Base-by-base conservation (phyloP, 768 basidiomycete genomes). In the Hericium alpestre region DNA sequence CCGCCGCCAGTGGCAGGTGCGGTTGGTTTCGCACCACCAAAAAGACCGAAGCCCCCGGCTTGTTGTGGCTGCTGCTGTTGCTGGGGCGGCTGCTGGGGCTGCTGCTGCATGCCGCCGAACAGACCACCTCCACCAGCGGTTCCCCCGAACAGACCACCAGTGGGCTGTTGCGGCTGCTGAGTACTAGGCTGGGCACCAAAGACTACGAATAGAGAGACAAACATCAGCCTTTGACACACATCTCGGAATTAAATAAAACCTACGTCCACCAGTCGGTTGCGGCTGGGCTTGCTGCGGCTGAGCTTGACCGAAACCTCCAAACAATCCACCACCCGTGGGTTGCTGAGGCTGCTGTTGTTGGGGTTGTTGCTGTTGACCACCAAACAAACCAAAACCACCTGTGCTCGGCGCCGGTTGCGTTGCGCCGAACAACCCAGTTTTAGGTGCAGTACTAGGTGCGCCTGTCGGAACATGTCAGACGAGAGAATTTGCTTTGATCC, bases 201-300 rank as follows among this genome's bases (percentile, higher is more conserved):
- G 10, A 54, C 54, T 54, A 20, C 3, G 32, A 15, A 27, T 4
- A 9, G 4, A 22, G 15, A 15, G 4, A 43, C 10, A 8, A 22
- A 20, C 12, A 15, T 39, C 12, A 22, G 41, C 40, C 11, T 16
- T 9, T 10, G 12, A 25, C 32, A 39, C 41, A 54, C 16, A 54
- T 41, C 41, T 9, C 10, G 32, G 23, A 27, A 2, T 4, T 20
- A 13, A 12, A 15, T 2, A 43, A 9, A 3, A 53, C 54, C 18
- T 43, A 54, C 54, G 38, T 41, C 54, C 54, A 16, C 54, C 54
- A 22, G 27, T 20, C 61, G 53, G 66, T 61, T 61, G 54, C 10
- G 48, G 60, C 59, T 73, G 68, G 40, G 69, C 68, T 54, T 73
- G 77, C 61, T 69, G 71, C 58, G 70, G 74, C 13, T 67, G 62